Evolutionary conservation across 495 filamentous ascomycete genomes (phyloP).

Genomic region (Lineolata rhizophorae): DNA sequence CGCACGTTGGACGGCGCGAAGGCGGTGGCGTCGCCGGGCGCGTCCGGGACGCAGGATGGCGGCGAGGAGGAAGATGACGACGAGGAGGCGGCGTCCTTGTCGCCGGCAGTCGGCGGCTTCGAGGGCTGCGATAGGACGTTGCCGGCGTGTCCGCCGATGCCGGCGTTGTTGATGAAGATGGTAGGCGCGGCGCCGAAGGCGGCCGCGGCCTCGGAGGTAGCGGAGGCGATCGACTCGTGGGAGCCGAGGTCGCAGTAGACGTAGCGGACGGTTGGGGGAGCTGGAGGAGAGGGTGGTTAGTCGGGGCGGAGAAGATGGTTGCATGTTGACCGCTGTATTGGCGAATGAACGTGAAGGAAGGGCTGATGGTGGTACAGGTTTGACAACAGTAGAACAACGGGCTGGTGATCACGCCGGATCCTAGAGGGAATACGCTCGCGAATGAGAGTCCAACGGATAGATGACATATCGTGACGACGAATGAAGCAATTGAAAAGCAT

Average conservation of each 20-base stretch:
- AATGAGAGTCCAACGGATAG: no score
- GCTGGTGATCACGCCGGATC: no score
- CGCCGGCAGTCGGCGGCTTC: no score
- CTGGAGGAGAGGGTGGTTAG: slow-evolving; percentile 2
- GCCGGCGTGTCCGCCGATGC: slow-evolving; percentile 36
- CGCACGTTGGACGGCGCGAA: slow-evolving; percentile 31
- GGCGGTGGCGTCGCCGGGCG: no score
- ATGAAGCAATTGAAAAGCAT: neutral
- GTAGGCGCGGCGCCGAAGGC: slow-evolving; percentile 34
- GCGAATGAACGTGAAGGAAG: neutral
- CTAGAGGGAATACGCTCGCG: no score
- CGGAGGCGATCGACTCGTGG: slow-evolving; percentile 4
- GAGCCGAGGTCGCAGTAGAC: slow-evolving; percentile 10
- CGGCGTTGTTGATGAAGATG: slow-evolving; percentile 58
- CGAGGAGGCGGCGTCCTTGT: no score
- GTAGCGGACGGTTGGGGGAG: slow-evolving; percentile 9
- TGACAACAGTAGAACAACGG: no score
- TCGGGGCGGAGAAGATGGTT: slow-evolving; percentile 1
- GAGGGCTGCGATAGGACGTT: slow-evolving; percentile 34
- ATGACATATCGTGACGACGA: no score
- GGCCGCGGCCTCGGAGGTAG: slow-evolving; percentile 2
- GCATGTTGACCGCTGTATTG: neutral
- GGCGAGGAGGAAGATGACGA: no score
- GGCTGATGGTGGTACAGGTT: no score
- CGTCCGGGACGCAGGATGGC: no score